A percentile compares a stretch with the other conserved stretches of the same genome.
phyloP scores from a whole-genome alignment of 2,329 filamentous ascomycete species.

The Sporothrix luriei region DNA sequence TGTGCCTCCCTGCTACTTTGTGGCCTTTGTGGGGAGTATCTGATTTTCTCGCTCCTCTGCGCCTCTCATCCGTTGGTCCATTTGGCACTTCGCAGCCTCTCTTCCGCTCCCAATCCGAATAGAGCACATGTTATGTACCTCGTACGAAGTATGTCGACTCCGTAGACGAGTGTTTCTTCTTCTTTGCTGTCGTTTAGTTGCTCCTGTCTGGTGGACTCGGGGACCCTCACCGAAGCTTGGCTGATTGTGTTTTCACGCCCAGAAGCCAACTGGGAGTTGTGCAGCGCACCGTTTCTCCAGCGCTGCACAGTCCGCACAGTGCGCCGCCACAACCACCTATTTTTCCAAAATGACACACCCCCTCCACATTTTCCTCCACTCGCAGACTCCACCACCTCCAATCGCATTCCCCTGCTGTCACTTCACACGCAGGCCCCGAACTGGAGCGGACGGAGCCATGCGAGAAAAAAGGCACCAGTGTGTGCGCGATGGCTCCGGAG shows the following conservation, averaged over 20 bases:
- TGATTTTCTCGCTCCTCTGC: background rate
- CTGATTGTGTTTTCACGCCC: background rate
- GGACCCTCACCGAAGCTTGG: background rate
- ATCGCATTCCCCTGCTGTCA: background rate
- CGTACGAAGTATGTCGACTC: too few relatives aligned
- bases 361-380: slow-evolving; percentile 16
- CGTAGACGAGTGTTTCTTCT: background rate
- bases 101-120: slow-evolving; percentile 30
- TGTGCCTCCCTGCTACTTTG: slow-evolving; percentile 5
- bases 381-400: slow-evolving; percentile 6
- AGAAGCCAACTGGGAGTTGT: background rate
- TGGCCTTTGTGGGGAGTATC: background rate
- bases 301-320: slow-evolving; percentile 28
- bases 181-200: slow-evolving; percentile 41
- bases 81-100: slow-evolving; percentile 42
- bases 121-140: background rate
- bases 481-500: background rate
- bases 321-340: background rate
- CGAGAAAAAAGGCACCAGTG: background rate
- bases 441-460: background rate
- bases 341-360: background rate
- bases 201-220: slow-evolving; percentile 24
- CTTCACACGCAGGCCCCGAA: background rate
- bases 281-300: background rate
- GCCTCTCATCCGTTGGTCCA: slow-evolving; percentile 47